Base-by-base conservation (phyloP, 2,329 filamentous ascomycete species). In the Microcera coccophila region DNA sequence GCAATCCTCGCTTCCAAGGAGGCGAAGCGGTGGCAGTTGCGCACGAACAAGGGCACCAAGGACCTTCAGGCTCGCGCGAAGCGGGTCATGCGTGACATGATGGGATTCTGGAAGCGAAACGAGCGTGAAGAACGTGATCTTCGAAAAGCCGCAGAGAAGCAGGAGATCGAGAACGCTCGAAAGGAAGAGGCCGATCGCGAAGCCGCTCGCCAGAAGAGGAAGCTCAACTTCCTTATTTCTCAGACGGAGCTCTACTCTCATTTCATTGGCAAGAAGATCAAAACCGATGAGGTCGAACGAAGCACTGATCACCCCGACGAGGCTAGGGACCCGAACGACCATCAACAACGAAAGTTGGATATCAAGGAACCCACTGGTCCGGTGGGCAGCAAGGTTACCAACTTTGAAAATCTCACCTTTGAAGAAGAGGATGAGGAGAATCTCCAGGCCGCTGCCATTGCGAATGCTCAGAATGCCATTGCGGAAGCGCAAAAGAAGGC, bases 251-350 rank as follows among this genome's bases (percentile, higher is more conserved):
- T 98, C 38, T 98, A 98, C 74, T 97, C 91, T 32, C 93, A 98
- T 75, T 98, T 98, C 68, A 96, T 98, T 58, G 91, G 93, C 65
- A 95, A 95, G 73, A 98, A 98, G 75, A 95, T 97, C 69, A 95
- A 95, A 72, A 97, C 91, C 2, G 86, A 93, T 55, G 90, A 97
- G 62, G 89, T 95, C 36, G 90, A 98, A 69, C 78, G 85, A 46
- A 91, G 87, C 37, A 93, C 89, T 17, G 88, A 93, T 59, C 89
- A 90, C 59, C 82, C 82, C 7, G 84, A 87, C 36, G 82, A 85
- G 38, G 74, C 78, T 9, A 75, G 76, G 37, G 72, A 76, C 39
- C 70, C 70, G 7, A 61, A 71, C 38, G 55, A 62, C 19, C 59
- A 66, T 28, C 53, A 58, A 2, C 62, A 72, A n/a, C 64, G 67